Conservation (phyloP, 208 protist genomes). For the Leishmania amazonensis region DNA sequence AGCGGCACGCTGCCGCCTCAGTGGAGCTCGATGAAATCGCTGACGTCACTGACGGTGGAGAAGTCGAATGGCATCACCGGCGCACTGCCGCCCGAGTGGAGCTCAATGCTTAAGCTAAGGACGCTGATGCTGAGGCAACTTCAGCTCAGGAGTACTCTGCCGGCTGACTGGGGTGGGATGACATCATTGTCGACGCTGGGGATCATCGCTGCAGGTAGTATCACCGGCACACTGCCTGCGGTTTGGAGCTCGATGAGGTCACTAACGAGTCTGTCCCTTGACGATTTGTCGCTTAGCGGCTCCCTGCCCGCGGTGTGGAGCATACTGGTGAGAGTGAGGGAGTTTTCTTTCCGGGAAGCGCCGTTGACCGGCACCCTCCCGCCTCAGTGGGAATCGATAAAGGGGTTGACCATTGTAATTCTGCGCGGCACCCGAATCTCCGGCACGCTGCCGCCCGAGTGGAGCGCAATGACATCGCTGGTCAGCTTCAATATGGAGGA, state of each 20-base stretch:
- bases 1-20: neutral
- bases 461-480: neutral
- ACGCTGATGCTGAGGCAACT: neutral
- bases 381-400: neutral
- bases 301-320: slow-evolving; percentile 13
- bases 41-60: too few relatives aligned
- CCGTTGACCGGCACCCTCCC: slow-evolving; percentile 5
- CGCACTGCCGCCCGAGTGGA: neutral
- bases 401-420: too few relatives aligned
- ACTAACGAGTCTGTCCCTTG: neutral
- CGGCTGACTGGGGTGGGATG: neutral
- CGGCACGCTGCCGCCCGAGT: slow-evolving; percentile 18
- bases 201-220: neutral
- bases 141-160: neutral
- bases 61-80: neutral
- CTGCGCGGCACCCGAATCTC: neutral
- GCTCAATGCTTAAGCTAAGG: neutral
- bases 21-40: neutral
- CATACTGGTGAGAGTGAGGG: neutral
- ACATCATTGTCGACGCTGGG: neutral
- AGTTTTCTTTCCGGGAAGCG: neutral
- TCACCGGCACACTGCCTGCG: slow-evolving; percentile 3
- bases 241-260: slow-evolving; percentile 3
- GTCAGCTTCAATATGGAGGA: neutral
- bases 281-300: neutral